Conservation (phyloP, 495 filamentous ascomycete species). For the Oleoguttula mirabilis region DNA sequence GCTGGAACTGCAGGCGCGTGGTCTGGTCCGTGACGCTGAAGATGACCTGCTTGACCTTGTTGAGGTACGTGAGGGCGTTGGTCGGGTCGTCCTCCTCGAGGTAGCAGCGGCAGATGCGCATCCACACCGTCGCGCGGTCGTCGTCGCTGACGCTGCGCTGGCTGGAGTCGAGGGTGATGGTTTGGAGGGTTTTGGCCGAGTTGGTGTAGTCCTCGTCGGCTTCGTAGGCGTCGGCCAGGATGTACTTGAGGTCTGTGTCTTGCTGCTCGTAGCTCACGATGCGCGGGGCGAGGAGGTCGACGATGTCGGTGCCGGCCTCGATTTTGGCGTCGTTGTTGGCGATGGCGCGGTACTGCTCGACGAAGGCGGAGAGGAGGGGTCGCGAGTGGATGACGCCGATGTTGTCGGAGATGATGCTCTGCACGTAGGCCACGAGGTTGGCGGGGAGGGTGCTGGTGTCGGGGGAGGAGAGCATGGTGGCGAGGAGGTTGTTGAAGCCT, state of each 20-base stretch:
- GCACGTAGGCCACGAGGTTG: conserved; percentile 57
- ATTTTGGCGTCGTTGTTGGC: conserved; percentile 49
- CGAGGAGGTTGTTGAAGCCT: conserved; percentile 55
- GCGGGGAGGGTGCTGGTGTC: conserved; percentile 42
- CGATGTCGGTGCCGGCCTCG: conserved; percentile 54
- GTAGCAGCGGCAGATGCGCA: conserved; percentile 88
- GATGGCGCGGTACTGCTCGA: conserved; percentile 45
- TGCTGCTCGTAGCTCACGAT: conserved; percentile 75
- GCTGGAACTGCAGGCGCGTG: conserved; percentile 68
- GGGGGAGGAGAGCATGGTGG: conserved; percentile 46
- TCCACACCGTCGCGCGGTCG: conserved; percentile 70
- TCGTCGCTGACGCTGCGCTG: conserved; percentile 70
- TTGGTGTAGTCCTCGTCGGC: conserved; percentile 63
- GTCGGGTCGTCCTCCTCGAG: conserved; percentile 90
- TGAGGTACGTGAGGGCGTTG: conserved; percentile 71
- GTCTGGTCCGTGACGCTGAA: conserved; percentile 61
- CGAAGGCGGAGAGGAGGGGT: conserved; percentile 55
- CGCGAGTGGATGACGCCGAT: conserved; percentile 67
- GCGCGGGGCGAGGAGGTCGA: conserved; percentile 51
- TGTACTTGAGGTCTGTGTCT: conserved; percentile 62
- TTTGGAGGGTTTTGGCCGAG: conserved; percentile 65
- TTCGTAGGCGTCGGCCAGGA: conserved; percentile 76
- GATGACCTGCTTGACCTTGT: conserved; percentile 84
- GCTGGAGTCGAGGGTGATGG: conserved; percentile 75
- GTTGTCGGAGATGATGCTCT: conserved; percentile 52